Evolutionary conservation across 148 eudicot genomes (phyloP).

Genomic region (Cornus kousa): DNA sequence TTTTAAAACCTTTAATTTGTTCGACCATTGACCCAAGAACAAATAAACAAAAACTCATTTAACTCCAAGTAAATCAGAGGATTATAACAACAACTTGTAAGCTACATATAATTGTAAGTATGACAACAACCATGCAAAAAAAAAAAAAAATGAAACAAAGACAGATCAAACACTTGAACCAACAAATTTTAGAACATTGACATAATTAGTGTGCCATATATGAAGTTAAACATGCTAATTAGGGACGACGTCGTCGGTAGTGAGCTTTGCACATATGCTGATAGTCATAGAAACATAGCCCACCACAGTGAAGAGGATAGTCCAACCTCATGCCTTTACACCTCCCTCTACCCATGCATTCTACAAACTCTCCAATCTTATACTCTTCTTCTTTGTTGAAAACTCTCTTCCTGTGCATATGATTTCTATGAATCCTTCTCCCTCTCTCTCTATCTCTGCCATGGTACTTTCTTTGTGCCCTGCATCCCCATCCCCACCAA

Average conservation of each 20-base stretch:
- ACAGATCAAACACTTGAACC: too few relatives aligned
- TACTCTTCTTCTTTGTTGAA: slow-evolving; percentile 26
- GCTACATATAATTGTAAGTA: too few relatives aligned
- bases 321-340: slow-evolving; percentile 63
- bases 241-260: slow-evolving; percentile 20
- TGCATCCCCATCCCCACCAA: slow-evolving; percentile 34
- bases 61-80: too few relatives aligned
- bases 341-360: slow-evolving; percentile 62
- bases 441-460: background rate
- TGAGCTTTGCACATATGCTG: slow-evolving; percentile 70
- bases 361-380: slow-evolving; percentile 58
- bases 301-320: slow-evolving; percentile 83
- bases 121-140: too few relatives aligned
- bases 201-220: too few relatives aligned
- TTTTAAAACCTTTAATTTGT: too few relatives aligned
- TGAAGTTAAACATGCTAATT: too few relatives aligned
- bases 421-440: background rate
- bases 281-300: slow-evolving; percentile 73
- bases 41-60: too few relatives aligned
- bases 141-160: too few relatives aligned
- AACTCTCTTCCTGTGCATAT: background rate
- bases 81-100: too few relatives aligned
- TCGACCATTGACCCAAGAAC: too few relatives aligned
- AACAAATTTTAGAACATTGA: too few relatives aligned
- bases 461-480: background rate